Base-by-base conservation (phyloP, 1,139 yeast genomes). In the Taphrina pruni region DNA sequence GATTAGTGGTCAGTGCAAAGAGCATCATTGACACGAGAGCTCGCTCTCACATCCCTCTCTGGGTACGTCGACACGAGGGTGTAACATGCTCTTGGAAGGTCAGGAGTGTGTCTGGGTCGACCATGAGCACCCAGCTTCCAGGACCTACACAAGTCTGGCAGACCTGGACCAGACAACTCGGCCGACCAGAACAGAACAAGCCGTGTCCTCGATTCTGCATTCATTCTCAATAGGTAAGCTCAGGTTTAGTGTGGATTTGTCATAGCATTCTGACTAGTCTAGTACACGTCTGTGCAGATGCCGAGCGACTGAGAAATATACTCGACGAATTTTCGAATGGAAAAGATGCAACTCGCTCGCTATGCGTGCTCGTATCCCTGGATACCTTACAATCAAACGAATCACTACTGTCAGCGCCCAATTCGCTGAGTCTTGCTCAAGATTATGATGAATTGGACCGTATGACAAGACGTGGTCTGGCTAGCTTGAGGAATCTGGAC, bases 21-120 rank as follows among this genome's bases (percentile, higher is more conserved):
- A 26, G 32, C 48, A 45, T 7, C 20, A 7, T 14, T n/a, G 48
- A 12, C 48, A 45, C 48, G 48, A 45, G 48, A 14, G 20, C 1
- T 6, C n/a, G 12, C 48, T 45, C 48, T 6, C 20, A 45, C n/a
- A 45, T 26, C 32, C 32, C 48, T 45, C 48, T 45, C 20, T 12
- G 48, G 1, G 48, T 12, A 2, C n/a, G 48, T n/a, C 20, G 48
- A n/a, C 17, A 20, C 26, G 20, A 20, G 32, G 32, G 32, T 46
- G 39, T 41, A 50, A 32, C 17, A 58, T 58, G 62, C 21, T 1
- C 12, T 21, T 41, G 35, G 54, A 58, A 17, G 35, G n/a, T 12
- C 43, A 21, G 21, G 43, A 58, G 26, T 58, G 62, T 58, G 36
- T 58, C 20, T 58, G 45, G 20, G 14, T 58, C 45, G 62, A 58